Conservation (phyloP, 371 early-diverging fungal species). For the Lichtheimia corymbifera region DNA sequence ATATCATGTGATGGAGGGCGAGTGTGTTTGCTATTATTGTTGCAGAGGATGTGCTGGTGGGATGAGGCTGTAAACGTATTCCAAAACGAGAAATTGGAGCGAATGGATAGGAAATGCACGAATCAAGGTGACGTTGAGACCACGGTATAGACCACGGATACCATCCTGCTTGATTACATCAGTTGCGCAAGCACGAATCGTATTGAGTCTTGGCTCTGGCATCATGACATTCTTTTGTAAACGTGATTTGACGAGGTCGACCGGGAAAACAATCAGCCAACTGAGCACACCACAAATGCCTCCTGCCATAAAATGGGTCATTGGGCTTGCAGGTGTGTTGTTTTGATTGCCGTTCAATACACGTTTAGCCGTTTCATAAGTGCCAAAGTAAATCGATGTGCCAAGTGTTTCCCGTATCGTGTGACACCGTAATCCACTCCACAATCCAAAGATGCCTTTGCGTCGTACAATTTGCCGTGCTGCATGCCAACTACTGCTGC, state of each 20-base stretch:
- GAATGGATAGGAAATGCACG: slow-evolving; percentile 85
- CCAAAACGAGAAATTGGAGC: slow-evolving; percentile 70
- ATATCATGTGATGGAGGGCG: too few species aligned
- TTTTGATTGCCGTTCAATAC: slow-evolving; percentile 38
- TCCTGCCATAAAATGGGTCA: slow-evolving; percentile 74
- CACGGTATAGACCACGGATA: slow-evolving; percentile 68
- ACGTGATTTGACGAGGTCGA: slow-evolving; percentile 75
- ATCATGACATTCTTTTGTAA: slow-evolving; percentile 73
- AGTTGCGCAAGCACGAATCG: slow-evolving; percentile 50
- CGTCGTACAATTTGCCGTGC: slow-evolving; percentile 55
- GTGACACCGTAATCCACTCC: slow-evolving; percentile 53
- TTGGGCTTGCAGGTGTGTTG: slow-evolving; percentile 50
- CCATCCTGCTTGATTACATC: slow-evolving; percentile 59
- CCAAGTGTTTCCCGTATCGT: slow-evolving; percentile 65
- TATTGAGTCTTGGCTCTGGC: slow-evolving; percentile 43
- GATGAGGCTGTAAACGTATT: slow-evolving; percentile 44
- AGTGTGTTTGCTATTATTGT: background rate
- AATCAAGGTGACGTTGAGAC: slow-evolving; percentile 72
- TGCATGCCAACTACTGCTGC: slow-evolving; percentile 43
- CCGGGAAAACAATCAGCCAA: slow-evolving; percentile 80
- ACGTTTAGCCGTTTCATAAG: slow-evolving; percentile 74
- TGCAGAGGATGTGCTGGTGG: slow-evolving; percentile 19
- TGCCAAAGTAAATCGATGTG: slow-evolving; percentile 76
- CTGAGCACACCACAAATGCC: slow-evolving; percentile 77
- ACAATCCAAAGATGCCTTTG: slow-evolving; percentile 52